Conservation (phyloP, 1,139 yeast genomes). For the Nakaseomyces glabratus region DNA sequence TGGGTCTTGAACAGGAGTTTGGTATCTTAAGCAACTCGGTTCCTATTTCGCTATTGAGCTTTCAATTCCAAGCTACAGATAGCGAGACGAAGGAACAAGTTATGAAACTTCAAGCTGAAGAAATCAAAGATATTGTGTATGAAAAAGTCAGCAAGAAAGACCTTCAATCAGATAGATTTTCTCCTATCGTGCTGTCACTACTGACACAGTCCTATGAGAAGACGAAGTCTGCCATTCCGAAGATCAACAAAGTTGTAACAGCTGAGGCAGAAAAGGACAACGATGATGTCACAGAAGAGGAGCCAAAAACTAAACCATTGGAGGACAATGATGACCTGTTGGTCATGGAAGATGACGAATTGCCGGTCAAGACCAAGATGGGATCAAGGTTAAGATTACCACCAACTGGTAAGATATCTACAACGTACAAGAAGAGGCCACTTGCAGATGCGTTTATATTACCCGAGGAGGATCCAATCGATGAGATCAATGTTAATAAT, state of each 20-base stretch:
- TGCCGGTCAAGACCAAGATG: constrained; percentile 57
- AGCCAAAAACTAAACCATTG: constrained; percentile 26
- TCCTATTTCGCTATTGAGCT: constrained; percentile 67
- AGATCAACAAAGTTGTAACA: constrained; percentile 36
- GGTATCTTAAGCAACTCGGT: constrained; percentile 79
- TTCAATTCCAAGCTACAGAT: constrained; percentile 62
- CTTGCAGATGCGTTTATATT: constrained; percentile 45
- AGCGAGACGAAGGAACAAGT: constrained; percentile 39
- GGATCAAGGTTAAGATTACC: constrained; percentile 80
- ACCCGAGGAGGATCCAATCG: constrained; percentile 26
- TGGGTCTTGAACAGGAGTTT: constrained; percentile 89
- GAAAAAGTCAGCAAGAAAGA: constrained; percentile 44
- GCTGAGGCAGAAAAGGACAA: constrained; percentile 13
- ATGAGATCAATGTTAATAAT: not conserved
- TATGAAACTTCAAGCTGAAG: constrained; percentile 51
- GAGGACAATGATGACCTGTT: constrained; percentile 29
- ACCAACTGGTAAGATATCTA: constrained; percentile 77
- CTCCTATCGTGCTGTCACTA: constrained; percentile 41
- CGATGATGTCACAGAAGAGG: constrained; percentile 25
- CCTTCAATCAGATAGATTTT: constrained; percentile 47
- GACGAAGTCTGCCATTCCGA: constrained; percentile 40
- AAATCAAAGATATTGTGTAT: constrained; percentile 46
- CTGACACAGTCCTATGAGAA: constrained; percentile 44
- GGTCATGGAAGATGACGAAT: constrained; percentile 68
- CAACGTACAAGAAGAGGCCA: constrained; percentile 56